Evolutionary conservation across 2,329 filamentous ascomycete species (phyloP), one percentile per base, ranked within the genome.

Genomic region (Pseudogymnoascus sp.): DNA sequence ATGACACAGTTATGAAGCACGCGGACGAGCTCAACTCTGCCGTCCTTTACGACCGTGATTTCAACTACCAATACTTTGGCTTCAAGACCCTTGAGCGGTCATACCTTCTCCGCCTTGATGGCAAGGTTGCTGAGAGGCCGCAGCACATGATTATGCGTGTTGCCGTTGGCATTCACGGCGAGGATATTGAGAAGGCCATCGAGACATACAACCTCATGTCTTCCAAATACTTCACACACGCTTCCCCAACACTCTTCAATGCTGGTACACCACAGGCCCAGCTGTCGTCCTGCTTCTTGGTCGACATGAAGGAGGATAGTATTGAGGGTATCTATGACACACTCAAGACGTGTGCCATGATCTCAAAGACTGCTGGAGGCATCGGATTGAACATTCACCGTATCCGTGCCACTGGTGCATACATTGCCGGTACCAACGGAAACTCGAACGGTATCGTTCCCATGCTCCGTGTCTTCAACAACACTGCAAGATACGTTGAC

Each of bases 131-230:
- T 59, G 94, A 99, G 80, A 87, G 94, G 71, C 94, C 94, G 47
- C 94, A 99, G 78, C 94, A 99, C 80, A 94, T 99, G 91, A 93
- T 99, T 70, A 99, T 99, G 94, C 91, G 94, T 83, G 94, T 99
- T 60, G 85, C 94, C 68, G 93, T 99, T 62, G 94, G 94, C 62
- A 96, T 99, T 69, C 95, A 96, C 80, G 92, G 92, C 63, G 90
- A 96, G 66, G 84, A 97, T 71, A 88, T 99, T 63, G 94, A 97
- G 79, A 90, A 88, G 71, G 93, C 91, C 65, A 86, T 97, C 60
- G 91, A 99, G 83, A 97, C 94, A 41, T 99, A 99, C 82, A 93
- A 97, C 78, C 85, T 95, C 76, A 97, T 99, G 92, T 99, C 94
- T 33, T 91, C 87, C 80, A 97, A 97, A 77, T 93, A 89, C 80